phyloP scores from a whole-genome alignment of 1,284 basidiomycete genomes.

The Melampsora americana region DNA sequence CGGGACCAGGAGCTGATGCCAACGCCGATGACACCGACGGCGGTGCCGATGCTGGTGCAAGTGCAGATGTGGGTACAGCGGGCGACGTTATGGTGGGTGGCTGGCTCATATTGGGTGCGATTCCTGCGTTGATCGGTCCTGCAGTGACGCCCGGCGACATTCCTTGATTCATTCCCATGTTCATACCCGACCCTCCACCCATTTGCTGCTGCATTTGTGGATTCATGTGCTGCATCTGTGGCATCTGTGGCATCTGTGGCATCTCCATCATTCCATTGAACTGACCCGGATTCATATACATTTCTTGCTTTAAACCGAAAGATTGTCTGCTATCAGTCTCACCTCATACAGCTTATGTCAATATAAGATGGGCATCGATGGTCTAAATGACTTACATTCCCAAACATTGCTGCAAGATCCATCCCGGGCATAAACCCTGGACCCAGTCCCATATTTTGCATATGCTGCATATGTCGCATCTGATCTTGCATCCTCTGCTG shows the following conservation, averaged over 20 bases:
- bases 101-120: background rate
- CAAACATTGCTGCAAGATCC: constrained; percentile 41
- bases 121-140: constrained; percentile 3
- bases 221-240: constrained; percentile 32
- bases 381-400: constrained; percentile 38
- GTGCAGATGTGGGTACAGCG: background rate
- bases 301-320: constrained; percentile 33
- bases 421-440: constrained; percentile 44
- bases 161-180: background rate
- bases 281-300: constrained; percentile 37
- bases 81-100: constrained; percentile 12
- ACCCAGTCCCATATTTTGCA: constrained; percentile 40
- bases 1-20: background rate
- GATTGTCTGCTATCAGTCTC: constrained; percentile 11
- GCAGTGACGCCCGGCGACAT: constrained; percentile 5
- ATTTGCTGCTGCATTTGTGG: constrained; percentile 33
- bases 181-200: background rate
- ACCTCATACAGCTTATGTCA: background rate
- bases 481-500: constrained; percentile 43
- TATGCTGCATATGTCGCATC: constrained; percentile 42
- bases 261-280: constrained; percentile 44
- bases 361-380: background rate
- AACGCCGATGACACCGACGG: background rate
- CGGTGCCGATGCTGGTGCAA: background rate
- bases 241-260: constrained; percentile 41